Evolutionary conservation across 306 rosid species (phyloP), one percentile per base, ranked within the genome.

Genomic region (Ochetophila trinervis): DNA sequence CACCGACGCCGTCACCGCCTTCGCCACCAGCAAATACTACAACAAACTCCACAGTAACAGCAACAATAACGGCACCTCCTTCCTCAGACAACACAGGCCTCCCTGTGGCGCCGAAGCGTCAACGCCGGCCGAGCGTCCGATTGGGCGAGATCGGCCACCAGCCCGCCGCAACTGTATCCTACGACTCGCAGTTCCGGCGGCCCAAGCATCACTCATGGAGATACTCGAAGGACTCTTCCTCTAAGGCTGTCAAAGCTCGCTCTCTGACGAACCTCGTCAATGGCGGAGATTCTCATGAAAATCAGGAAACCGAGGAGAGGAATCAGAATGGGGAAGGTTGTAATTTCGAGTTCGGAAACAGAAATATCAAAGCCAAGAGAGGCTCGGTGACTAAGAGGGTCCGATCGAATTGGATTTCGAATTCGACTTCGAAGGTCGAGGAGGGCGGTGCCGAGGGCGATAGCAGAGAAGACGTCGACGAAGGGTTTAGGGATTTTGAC

Each of bases 61-160:
- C 65, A 5, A 48, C 68, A 9, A 44, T 74, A 11, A 24, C 77
- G 13, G 56, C 62, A n/a, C 78, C 57, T 2, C 73, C 76, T 7
- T 18, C 21, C 22, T 8, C 53, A 1, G 84, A 79, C 18, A 76
- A 66, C 16, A 35, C 74, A 1, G 76, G 45, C 12, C 82, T 69
- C 18, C 47, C 76, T 23, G 44, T 71, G 59, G 83, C 86, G 71
- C 79, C 78, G 9, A 72, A 88, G 57, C 84, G 91, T 18, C 95
- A 85, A 36, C 88, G 95, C 21, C 84, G 95, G 19, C 91, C 91
- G 10, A 88, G 91, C 73, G 95, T 88, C 45, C 87, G 95, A 4
- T 62, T 88, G 23, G 95, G 91, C 16, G 91, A 88, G 78, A 85
- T 88, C 76, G 95, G 91, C 17, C 87, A 83, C 34, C 91, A 73